Evolutionary conservation across 495 filamentous ascomycete species (phyloP).

Genomic region (Tetracladium setigerum): DNA sequence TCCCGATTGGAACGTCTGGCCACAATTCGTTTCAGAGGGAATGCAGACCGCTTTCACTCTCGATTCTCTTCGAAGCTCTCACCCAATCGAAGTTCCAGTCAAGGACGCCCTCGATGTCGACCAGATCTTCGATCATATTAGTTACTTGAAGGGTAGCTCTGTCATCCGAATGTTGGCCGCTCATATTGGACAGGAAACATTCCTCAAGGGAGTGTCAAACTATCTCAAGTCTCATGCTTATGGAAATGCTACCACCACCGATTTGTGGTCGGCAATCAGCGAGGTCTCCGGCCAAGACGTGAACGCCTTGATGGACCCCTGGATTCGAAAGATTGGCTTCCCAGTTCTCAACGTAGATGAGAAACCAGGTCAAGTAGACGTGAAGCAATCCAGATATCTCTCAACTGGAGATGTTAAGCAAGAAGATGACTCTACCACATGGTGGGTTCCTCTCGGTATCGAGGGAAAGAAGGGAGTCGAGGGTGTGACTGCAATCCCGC

Average conservation of each 20-base stretch:
- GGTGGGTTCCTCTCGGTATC: conserved; percentile 64
- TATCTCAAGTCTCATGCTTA: conserved; percentile 97
- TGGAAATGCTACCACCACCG: conserved; percentile 73
- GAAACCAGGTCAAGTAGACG: conserved; percentile 47
- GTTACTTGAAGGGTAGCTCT: conserved; percentile 93
- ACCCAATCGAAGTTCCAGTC: conserved; percentile 83
- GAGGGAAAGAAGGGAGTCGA: conserved; percentile 59
- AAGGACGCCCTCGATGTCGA: conserved; percentile 94
- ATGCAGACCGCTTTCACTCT: conserved; percentile 80
- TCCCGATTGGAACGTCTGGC: conserved; percentile 99
- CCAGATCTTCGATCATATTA: conserved; percentile 98
- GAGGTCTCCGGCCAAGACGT: conserved; percentile 90
- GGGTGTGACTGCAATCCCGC: conserved; percentile 51
- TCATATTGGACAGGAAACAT: conserved; percentile 85
- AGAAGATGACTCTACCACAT: conserved; percentile 72
- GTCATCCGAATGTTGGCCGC: conserved; percentile 97
- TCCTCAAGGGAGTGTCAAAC: conserved; percentile 84
- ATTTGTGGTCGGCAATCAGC: conserved; percentile 84
- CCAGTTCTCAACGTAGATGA: conserved; percentile 61
- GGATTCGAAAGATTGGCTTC: conserved; percentile 73
- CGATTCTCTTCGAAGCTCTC: conserved; percentile 87
- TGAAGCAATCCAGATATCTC: conserved; percentile 73
- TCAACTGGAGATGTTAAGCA: conserved; percentile 73
- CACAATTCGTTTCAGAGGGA: conserved; percentile 85
- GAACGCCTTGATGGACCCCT: conserved; percentile 66